Conservation (phyloP, 768 basidiomycete genomes). For the Amanita thiersii region DNA sequence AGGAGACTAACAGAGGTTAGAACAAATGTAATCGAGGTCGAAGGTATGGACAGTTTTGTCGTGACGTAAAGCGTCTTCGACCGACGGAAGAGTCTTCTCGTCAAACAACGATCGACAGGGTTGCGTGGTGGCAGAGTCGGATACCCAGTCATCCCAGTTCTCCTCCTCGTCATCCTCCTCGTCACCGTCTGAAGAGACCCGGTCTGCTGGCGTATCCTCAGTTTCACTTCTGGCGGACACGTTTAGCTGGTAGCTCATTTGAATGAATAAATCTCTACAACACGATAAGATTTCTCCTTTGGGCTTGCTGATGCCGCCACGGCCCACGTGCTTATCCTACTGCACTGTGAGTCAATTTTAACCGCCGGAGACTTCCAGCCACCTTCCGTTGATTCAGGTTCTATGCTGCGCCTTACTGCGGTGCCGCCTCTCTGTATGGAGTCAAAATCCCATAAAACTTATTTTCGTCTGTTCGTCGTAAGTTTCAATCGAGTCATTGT, state of each 20-base stretch:
- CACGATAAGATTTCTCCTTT: constrained; percentile 4
- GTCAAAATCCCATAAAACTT: too few relatives aligned
- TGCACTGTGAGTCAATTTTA: too few relatives aligned
- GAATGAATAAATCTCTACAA: constrained; percentile 15
- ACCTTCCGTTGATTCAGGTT: too few relatives aligned
- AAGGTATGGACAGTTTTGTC: constrained; percentile 58
- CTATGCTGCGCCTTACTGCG: too few relatives aligned
- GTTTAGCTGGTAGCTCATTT: constrained; percentile 11
- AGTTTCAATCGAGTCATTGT: too few relatives aligned
- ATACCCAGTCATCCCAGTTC: constrained; percentile 76
- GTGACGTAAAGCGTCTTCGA: constrained; percentile 48
- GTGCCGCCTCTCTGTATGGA: too few relatives aligned
- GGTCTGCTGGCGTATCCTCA: neutral
- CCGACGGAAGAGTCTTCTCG: constrained; percentile 49
- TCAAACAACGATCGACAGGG: constrained; percentile 74
- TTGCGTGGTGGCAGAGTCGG: constrained; percentile 48
- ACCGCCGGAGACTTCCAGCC: too few relatives aligned
- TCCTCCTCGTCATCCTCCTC: constrained; percentile 42
- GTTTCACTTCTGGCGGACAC: neutral
- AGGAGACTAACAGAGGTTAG: constrained; percentile 43
- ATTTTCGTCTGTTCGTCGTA: too few relatives aligned
- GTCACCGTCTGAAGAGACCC: constrained; percentile 23
- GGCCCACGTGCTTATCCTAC: too few relatives aligned
- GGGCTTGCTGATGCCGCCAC: too few relatives aligned
- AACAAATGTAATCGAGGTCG: constrained; percentile 45